Conservation (phyloP, 495 filamentous ascomycete genomes). For the Tetracladium marchalianum region DNA sequence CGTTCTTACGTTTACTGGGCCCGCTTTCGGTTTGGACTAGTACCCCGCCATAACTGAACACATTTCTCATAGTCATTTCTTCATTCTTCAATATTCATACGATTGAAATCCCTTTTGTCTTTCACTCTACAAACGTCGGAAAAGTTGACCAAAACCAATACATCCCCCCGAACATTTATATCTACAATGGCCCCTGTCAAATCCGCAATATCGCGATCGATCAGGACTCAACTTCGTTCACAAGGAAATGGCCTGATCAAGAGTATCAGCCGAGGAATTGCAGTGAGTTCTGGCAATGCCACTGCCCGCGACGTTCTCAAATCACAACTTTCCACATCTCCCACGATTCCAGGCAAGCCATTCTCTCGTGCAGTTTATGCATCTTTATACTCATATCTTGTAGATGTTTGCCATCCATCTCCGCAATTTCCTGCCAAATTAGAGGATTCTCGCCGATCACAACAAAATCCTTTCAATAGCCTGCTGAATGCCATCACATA, state of each 20-base stretch:
- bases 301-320: neutral
- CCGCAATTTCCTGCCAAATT: neutral
- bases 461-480: conserved; percentile 4
- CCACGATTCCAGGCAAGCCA: neutral
- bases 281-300: neutral
- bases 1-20: neutral
- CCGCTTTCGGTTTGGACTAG: neutral
- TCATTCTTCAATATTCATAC: neutral
- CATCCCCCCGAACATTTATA: neutral
- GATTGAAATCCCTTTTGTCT: neutral
- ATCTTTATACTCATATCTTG: neutral
- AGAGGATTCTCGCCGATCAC: neutral
- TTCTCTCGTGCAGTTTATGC: neutral
- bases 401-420: neutral
- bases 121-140: neutral
- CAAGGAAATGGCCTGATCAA: neutral
- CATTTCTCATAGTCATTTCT: neutral
- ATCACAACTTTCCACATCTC: neutral
- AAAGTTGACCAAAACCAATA: neutral
- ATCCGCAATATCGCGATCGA: neutral
- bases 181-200: conserved; percentile 1
- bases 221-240: neutral
- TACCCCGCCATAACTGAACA: neutral
- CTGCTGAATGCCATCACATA: conserved; percentile 12
- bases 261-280: conserved; percentile 1